Evolutionary conservation across 2,329 filamentous ascomycete genomes (phyloP), one percentile per base, ranked within the genome.

Genomic region (Exophiala aquamarina): DNA sequence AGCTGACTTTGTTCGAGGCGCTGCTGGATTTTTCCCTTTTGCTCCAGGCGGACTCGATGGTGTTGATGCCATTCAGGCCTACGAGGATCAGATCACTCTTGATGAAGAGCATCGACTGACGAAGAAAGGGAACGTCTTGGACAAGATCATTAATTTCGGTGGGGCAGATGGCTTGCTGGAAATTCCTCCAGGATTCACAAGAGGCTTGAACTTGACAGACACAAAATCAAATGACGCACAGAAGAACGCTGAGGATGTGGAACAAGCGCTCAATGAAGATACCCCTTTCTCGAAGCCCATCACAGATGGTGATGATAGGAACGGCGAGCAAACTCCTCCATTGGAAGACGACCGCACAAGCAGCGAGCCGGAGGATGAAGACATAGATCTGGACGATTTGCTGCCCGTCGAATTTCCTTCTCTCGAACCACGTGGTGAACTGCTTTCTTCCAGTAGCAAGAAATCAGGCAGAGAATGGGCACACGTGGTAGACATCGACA

Each of bases 401-500:
- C 69, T 98, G 1, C 93, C 93, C 0, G 81, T 95, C 19, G 93
- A 98, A 63, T 98, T 96, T 60, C 91, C 93, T 1, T 87, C 94
- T 10, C 68, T 98, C 5, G 88, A 94, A 57, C 89, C 93, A 8
- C 87, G 86, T 62, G 84, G 84, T n/a, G 78, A 82, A 17, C 79
- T 96, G 21, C 79, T 86, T 15, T 74, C 85, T 41, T 84, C 87
- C 7, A 81, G 83, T 50, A 76, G 83, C 51, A 87, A 84, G 62
- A 87, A 86, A 61, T 82, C 82, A 31, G 87, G 87, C 5, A 85
- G 81, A 60, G 89, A 97, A 70, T 98, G 93, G 92, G 93, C 93
- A 41, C 93, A 98, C 69, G 95, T 98, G 83, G 92, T 98, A 2
- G 92, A 98, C 65, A 86, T 97, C 59, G 91, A 92, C 61, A 82